Evolutionary conservation across 1,139 yeast species (phyloP).

Genomic region (Debaryomycetaceae sp.): DNA sequence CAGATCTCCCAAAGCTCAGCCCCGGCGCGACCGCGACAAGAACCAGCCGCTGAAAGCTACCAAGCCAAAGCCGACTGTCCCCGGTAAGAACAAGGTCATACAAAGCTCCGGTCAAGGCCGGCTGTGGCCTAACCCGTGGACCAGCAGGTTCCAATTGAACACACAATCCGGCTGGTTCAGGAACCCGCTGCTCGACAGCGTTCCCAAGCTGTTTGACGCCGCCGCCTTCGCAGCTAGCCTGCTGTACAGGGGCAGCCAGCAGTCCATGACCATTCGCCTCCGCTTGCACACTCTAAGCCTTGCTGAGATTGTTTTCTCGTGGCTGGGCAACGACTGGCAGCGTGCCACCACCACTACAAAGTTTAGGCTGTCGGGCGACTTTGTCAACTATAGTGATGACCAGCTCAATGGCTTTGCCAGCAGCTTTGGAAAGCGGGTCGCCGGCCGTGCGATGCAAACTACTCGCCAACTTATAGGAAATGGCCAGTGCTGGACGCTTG

Average conservation of each 20-base stretch:
- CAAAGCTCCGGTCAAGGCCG: too few species aligned
- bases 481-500: conserved; percentile 78
- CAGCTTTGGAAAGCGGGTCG: conserved; percentile 43
- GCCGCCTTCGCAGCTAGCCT: neutral
- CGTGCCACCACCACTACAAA: neutral
- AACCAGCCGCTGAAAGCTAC: too few species aligned
- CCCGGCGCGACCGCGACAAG: too few species aligned
- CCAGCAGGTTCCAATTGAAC: too few species aligned
- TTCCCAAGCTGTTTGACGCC: neutral
- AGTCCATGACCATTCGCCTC: neutral
- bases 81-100: too few species aligned
- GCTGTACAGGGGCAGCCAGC: neutral
- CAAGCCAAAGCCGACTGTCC: too few species aligned
- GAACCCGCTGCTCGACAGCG: neutral
- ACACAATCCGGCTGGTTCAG: neutral
- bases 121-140: too few species aligned
- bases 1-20: too few species aligned
- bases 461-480: conserved; percentile 48
- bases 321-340: neutral
- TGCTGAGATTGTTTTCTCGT: neutral
- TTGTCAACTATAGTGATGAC: conserved; percentile 18
- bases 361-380: neutral
- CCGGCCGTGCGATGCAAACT: conserved; percentile 51
- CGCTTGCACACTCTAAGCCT: neutral
- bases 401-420: conserved; percentile 31